These are phyloP conservation scores for Golubevia pallescens DNA, from an alignment of 1,284 basidiomycete species.

Conservation along the genomic window DNA sequence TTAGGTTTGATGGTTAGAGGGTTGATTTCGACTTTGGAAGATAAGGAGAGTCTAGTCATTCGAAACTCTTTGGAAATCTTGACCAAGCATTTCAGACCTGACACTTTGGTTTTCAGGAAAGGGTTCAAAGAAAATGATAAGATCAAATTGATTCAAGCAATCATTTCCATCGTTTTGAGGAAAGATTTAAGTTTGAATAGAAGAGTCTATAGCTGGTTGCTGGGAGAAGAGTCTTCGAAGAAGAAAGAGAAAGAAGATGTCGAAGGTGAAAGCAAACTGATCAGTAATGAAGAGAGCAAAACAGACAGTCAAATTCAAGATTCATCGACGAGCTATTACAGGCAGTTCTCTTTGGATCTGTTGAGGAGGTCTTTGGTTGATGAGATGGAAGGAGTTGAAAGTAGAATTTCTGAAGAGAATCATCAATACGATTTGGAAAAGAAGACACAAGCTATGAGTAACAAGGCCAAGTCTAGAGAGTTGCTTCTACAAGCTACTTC, in stretches of 20 bases:
- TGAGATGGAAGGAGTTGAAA: no score
- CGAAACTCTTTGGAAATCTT: constrained; percentile 52
- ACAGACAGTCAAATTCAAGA: no score
- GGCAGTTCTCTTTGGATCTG: constrained; percentile 73
- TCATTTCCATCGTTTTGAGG: constrained; percentile 69
- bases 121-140: constrained; percentile 25
- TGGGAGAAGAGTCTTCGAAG: no score
- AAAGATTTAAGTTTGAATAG: constrained; percentile 91
- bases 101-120: constrained; percentile 24
- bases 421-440: no score
- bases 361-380: constrained; percentile 71
- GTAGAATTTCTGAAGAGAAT: no score
- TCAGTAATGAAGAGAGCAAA: no score
- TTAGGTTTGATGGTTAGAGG: constrained; percentile 90
- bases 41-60: constrained; percentile 84
- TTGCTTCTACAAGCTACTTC: no score
- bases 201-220: constrained; percentile 88
- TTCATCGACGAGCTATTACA: no score
- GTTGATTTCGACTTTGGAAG: constrained; percentile 84
- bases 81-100: constrained; percentile 34
- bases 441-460: no score
- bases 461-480: no score
- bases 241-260: no score
- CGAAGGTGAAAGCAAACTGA: no score
- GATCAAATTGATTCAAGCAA: constrained; percentile 39